Conservation (phyloP, 2,329 filamentous ascomycete genomes). For the Colletotrichum gigasporum region DNA sequence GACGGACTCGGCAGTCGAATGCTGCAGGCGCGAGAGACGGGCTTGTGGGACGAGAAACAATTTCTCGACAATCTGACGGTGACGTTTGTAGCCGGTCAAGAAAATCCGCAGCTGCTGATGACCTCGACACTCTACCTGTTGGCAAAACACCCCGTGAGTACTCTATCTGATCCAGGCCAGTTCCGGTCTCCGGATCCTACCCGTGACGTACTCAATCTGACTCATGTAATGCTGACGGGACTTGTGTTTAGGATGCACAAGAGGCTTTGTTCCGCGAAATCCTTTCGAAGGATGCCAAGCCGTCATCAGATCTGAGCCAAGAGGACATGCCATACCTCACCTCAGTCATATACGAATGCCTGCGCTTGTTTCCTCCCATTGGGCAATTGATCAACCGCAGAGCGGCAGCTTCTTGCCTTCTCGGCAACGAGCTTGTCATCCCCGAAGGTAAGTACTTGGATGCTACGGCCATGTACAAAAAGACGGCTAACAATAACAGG, state of each 20-base stretch:
- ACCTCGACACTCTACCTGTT: conserved; percentile 48
- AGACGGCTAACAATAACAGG: conserved; percentile 29
- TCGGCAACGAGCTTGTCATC: conserved; percentile 43
- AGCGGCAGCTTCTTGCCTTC: conserved; percentile 35
- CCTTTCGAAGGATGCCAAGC: conserved; percentile 1
- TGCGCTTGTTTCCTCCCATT: conserved; percentile 59
- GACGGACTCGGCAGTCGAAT: conserved; percentile 34
- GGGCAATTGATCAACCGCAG: conserved; percentile 58
- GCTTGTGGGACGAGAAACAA: conserved; percentile 42
- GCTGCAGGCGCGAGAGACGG: conserved; percentile 34
- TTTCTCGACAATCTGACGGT: conserved; percentile 51
- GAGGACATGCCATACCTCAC: conserved; percentile 52
- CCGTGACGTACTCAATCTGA: background rate
- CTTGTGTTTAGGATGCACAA: conserved; percentile 38
- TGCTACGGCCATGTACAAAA: background rate
- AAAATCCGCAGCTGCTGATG: conserved; percentile 50
- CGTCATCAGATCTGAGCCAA: conserved; percentile 33
- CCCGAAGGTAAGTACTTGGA: conserved; percentile 33
- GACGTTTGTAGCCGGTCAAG: conserved; percentile 50
- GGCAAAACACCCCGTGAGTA: conserved; percentile 42
- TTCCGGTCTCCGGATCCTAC: background rate
- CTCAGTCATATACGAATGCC: conserved; percentile 53
- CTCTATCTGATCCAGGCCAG: background rate
- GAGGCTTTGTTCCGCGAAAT: conserved; percentile 43
- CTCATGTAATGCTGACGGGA: conserved; percentile 10